phyloP scores from a whole-genome alignment of 1,139 yeast genomes.

The Suhomyces bokatorum region DNA sequence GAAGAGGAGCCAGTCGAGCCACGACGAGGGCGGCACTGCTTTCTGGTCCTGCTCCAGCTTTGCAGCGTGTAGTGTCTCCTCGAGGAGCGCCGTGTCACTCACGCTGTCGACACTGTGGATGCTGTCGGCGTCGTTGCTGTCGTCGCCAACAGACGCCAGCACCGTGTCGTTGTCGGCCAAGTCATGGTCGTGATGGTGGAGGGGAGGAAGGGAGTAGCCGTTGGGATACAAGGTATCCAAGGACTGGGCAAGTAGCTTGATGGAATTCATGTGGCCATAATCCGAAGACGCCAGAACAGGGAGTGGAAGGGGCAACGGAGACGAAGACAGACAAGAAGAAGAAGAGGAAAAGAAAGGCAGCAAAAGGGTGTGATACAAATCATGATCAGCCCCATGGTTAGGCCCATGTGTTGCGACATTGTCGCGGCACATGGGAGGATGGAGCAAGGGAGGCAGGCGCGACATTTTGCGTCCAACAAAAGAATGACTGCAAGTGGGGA shows the following conservation, averaged over 20 bases:
- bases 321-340: not conserved
- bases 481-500: conserved; percentile 1
- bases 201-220: conserved; percentile 10
- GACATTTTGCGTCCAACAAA: conserved; percentile 8
- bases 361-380: not conserved
- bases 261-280: conserved; percentile 35
- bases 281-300: not conserved
- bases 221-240: conserved; percentile 35
- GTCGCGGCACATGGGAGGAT: conserved; percentile 6
- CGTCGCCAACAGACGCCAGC: not conserved
- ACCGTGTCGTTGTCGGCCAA: conserved; percentile 10
- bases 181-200: no score
- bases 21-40: not conserved
- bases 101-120: no score
- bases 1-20: conserved; percentile 28
- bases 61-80: no score
- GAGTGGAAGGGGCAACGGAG: not conserved
- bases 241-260: conserved; percentile 39
- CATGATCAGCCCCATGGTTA: conserved; percentile 10
- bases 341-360: not conserved
- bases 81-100: no score
- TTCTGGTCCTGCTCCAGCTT: no score
- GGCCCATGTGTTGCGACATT: conserved; percentile 9
- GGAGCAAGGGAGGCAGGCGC: not conserved
- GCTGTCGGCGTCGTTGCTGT: no score